A percentile compares a stretch with the other conserved stretches of the same genome.
Evolutionary conservation across 192 early-diverging fungal genomes (phyloP).

Genomic region (Dissophora ornata): DNA sequence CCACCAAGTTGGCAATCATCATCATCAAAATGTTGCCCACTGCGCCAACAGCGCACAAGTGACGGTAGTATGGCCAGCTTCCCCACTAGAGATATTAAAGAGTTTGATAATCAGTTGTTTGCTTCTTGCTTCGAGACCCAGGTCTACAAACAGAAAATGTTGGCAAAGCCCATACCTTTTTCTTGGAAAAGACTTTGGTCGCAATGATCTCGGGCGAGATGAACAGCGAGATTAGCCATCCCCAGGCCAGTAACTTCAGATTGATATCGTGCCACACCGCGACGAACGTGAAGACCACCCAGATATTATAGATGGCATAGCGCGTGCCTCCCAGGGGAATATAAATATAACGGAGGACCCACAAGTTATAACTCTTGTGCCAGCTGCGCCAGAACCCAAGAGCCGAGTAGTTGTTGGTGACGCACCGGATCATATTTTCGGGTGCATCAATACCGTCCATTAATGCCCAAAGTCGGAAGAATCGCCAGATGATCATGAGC

Average conservation of each 20-base stretch:
- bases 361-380: constrained; percentile 95
- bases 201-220: constrained; percentile 88
- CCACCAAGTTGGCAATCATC: constrained; percentile 97
- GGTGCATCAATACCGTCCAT: constrained; percentile 87
- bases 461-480: constrained; percentile 96
- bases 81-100: too few species aligned
- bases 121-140: too few species aligned
- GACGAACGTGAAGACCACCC: constrained; percentile 95
- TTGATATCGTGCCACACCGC: constrained; percentile 98
- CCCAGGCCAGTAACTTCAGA: constrained; percentile 87
- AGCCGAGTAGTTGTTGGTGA: constrained; percentile 95
- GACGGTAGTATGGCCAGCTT: constrained; percentile 70
- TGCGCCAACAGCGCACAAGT: constrained; percentile 85
- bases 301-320: constrained; percentile 80
- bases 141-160: too few species aligned
- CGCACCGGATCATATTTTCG: constrained; percentile 98
- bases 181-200: constrained; percentile 62
- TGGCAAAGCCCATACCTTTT: constrained; percentile 54
- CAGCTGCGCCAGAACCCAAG: constrained; percentile 96
- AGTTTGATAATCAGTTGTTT: too few species aligned
- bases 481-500: constrained; percentile 96
- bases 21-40: constrained; percentile 91
- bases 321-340: constrained; percentile 88
- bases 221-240: constrained; percentile 88
- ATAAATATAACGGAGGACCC: constrained; percentile 91